These are phyloP conservation scores for Juncus inflexus DNA, from an alignment of 176 grass and related monocot species.

Conservation along the genomic window DNA sequence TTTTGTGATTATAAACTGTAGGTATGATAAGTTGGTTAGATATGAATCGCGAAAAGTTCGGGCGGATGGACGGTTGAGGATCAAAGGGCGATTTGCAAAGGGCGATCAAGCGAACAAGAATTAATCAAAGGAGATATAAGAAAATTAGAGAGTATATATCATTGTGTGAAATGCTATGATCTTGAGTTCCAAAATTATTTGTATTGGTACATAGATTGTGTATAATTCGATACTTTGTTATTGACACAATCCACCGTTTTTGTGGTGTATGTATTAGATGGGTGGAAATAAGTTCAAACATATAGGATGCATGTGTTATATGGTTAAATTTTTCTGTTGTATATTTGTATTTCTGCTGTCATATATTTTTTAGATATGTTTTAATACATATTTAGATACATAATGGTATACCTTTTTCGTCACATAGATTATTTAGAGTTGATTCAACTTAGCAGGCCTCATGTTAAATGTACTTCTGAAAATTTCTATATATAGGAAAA, in stretches of 20 bases:
- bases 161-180: neutral
- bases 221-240: neutral
- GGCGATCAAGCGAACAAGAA: slow-evolving; percentile 11
- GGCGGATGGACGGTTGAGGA: slow-evolving; percentile 61
- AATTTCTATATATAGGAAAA: too few species aligned
- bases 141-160: neutral
- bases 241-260: neutral
- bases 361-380: too few species aligned
- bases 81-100: slow-evolving; percentile 85
- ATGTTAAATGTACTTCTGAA: too few species aligned
- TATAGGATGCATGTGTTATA: slow-evolving; percentile 3
- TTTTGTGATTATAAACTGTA: slow-evolving; percentile 30
- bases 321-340: neutral
- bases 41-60: slow-evolving; percentile 86
- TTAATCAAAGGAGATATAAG: slow-evolving; percentile 5
- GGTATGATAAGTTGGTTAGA: slow-evolving; percentile 79
- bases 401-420: too few species aligned
- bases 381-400: too few species aligned
- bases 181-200: slow-evolving; percentile 1
- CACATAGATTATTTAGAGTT: too few species aligned
- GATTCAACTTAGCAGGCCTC: too few species aligned
- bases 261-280: neutral
- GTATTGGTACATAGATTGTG: neutral
- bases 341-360: too few species aligned
- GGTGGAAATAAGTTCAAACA: slow-evolving; percentile 4